Base-by-base conservation (phyloP, 2,329 filamentous ascomycete genomes). In the Camptophora hylomeconis region DNA sequence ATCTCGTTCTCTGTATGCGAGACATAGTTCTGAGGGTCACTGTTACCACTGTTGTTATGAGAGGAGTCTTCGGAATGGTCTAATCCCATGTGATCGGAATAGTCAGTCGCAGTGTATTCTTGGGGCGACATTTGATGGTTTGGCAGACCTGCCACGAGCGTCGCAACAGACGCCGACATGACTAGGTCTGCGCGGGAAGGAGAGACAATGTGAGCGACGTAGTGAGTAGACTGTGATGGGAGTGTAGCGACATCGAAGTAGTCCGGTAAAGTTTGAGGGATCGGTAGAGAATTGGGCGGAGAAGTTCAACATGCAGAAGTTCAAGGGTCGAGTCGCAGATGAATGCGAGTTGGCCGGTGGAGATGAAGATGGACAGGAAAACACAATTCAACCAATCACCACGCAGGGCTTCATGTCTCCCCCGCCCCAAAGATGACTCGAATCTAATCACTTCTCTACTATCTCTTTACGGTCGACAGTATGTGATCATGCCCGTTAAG, bases 401-500 rank as follows among this genome's bases (percentile, higher is more conserved):
- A n/a, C n/a, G n/a, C n/a, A n/a, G n/a, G n/a, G n/a, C n/a, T n/a
- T n/a, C n/a, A n/a, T n/a, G n/a, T n/a, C n/a, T n/a, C n/a, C n/a
- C n/a, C n/a, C n/a, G n/a, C n/a, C n/a, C n/a, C n/a, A n/a, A n/a
- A n/a, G n/a, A n/a, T n/a, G n/a, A n/a, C n/a, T n/a, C n/a, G n/a
- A n/a, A n/a, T n/a, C n/a, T n/a, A n/a, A n/a, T n/a, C n/a, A n/a
- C n/a, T n/a, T n/a, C n/a, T n/a, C n/a, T n/a, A n/a, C n/a, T n/a
- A n/a, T n/a, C n/a, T n/a, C n/a, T n/a, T n/a, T n/a, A n/a, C n/a
- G n/a, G n/a, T n/a, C n/a, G n/a, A n/a, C n/a, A n/a, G n/a, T n/a
- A n/a, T n/a, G n/a, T n/a, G n/a, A n/a, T n/a, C 20, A 48, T 47
- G 45, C 38, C 44, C 11, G 35, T 33, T 12, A 48, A 45, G 33